Base-by-base conservation (phyloP, 108 stramenopile species). In the Skeletonema potamos region DNA sequence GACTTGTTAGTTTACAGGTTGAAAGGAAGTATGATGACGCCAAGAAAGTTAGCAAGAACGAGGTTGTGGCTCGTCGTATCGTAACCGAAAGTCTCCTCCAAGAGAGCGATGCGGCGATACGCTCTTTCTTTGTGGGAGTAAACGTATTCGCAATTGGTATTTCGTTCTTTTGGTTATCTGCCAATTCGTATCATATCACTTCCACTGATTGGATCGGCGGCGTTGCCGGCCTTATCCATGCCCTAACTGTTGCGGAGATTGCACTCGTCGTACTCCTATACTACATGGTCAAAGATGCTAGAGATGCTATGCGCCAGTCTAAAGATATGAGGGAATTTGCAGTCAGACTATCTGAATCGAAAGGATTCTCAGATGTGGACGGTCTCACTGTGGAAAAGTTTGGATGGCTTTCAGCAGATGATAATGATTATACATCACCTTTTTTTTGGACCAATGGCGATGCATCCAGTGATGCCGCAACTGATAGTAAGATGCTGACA, bases 131-230 rank as follows among this genome's bases (percentile, higher is more conserved):
- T 26, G 73, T 89, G 20, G 92, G 91, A 8, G 39, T 82, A 24
- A 66, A 82, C 27, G 82, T 92, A 8, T 64, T 89, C 7, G 72
- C 69, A 6, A 84, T 94, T 51, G 95, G 92, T 2, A 68, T 89
- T 29, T 43, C 79, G 37, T 96, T 96, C 85, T 85, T 93, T 46
- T 94, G 92, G 92, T 75, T 96, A 4, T 66, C 84, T 58, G 81
- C 81, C 66, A 96, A 96, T 68, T 88, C 86, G 4, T 85, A 83
- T 54, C 95, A 94, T 59, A 73, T 96, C 5, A 94, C 93, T 4
- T 82, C 85, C 6, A 87, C 88, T 2, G 65, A 78, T 60, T 90
- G 86, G 89, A 89, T 94, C 51, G 93, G 95, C 46, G 95, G 95
- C 0, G 10, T 92, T 26, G 64, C 67, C 3, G 95, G 74, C 12